These are phyloP conservation scores for Gracilaria domingensis DNA, from an alignment of 23 red algal species.

Conservation along the genomic window DNA sequence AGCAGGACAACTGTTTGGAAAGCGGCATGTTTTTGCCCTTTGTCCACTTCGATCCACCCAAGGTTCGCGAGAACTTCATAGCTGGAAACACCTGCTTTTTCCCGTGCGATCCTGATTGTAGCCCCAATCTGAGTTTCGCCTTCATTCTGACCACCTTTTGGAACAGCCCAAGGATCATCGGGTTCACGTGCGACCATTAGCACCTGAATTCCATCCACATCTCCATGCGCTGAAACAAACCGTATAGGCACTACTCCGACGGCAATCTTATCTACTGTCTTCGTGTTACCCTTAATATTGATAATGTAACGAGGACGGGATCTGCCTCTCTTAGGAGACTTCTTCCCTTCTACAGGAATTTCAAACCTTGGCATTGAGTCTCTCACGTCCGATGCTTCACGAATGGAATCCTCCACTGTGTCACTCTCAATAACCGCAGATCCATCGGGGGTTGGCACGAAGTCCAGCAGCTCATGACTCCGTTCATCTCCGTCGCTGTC, in stretches of 20 bases:
- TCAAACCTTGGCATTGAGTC: not conserved
- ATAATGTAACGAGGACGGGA: constrained; percentile 39
- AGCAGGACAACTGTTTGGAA: constrained; percentile 53
- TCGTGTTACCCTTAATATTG: constrained; percentile 65
- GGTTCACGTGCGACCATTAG: constrained; percentile 51
- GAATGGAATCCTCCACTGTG: not conserved
- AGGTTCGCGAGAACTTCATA: constrained; percentile 61
- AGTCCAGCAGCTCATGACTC: constrained; percentile 21
- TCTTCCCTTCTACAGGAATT: not conserved
- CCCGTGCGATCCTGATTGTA: constrained; percentile 54
- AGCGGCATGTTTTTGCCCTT: constrained; percentile 47
- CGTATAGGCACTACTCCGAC: constrained; percentile 65
- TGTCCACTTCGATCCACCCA: constrained; percentile 59
- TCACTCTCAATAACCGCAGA: constrained; percentile 23
- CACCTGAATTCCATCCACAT: constrained; percentile 39
- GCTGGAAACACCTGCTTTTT: constrained; percentile 59
- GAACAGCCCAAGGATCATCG: constrained; percentile 70
- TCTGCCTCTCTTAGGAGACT: constrained; percentile 5
- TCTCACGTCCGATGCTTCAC: not conserved
- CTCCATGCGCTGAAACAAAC: constrained; percentile 17
- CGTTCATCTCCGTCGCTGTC: constrained; percentile 33
- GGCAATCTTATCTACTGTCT: constrained; percentile 64
- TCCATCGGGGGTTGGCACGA: not conserved
- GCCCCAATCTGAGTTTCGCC: constrained; percentile 54
- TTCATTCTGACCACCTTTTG: constrained; percentile 63